Base-by-base conservation (phyloP, 345 rosid genomes). In the Garcia nutans region DNA sequence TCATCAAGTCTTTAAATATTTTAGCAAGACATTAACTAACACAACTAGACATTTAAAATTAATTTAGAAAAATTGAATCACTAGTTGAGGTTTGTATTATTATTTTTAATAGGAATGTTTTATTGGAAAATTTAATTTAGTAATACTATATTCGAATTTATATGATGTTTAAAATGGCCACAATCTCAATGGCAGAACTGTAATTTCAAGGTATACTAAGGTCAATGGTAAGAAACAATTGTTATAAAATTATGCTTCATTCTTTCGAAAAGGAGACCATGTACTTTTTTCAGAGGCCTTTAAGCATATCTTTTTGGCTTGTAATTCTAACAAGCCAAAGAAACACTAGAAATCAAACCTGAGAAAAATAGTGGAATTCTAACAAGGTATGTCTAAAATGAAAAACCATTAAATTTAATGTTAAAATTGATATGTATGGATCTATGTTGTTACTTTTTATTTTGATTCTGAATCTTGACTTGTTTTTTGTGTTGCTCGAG, bases 161-260 rank as follows among this genome's bases (percentile, higher is more conserved):
- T 10, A 12, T 19, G 0, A 10, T 9, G n/a, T 17, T 15, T n/a
- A 49, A 6, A 13, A 7, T 10, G 15, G 8, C 7, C 2, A n/a
- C 60, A 4, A 55, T 66, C 75, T 13, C 19, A 26, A 73, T 79
- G 87, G 77, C 69, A 72, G 10, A 28, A 15, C 20, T 72, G 85
- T 71, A 59, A 77, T 63, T 74, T 0, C 8, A 0, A 0, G 10
- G 0, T 24, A 52, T 13, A 37, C 10, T 19, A 12, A 67, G 65
- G 82, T 54, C 52, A 47, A 24, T 67, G 50, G 11, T 42, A 22
- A 60, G 2, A 20, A 20, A 20, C 11, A 15, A 28, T 1, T 54
- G 13, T 22, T 70, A 76, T 74, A 76, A 70, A 71, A 71, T 16
- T 15, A 1, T 12, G 10, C 2, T 37, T 47, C 3, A 47, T 61